These are phyloP conservation scores for Eruca vesicaria DNA, from an alignment of 441 rosid species.

Conservation along the genomic window DNA sequence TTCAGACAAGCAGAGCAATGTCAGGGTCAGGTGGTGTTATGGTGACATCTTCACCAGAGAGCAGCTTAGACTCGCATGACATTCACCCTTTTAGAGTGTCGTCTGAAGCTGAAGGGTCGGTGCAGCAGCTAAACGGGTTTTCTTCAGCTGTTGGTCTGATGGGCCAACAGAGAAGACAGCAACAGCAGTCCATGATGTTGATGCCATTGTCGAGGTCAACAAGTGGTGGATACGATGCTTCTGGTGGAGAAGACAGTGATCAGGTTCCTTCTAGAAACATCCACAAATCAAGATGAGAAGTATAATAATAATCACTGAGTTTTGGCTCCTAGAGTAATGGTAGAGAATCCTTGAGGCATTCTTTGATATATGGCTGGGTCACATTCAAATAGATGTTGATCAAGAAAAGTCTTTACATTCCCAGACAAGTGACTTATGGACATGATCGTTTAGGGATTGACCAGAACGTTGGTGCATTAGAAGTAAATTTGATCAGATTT, in stretches of 20 bases:
- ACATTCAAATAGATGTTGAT: not conserved
- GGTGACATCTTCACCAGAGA: constrained; percentile 91
- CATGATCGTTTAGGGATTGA: too few species aligned
- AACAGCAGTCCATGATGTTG: not conserved
- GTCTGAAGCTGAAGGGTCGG: constrained; percentile 73
- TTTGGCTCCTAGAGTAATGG: too few species aligned
- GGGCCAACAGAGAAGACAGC: constrained; percentile 23
- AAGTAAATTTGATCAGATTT: too few species aligned
- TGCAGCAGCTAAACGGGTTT: constrained; percentile 54
- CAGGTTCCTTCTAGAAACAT: not conserved
- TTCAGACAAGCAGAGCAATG: constrained; percentile 88
- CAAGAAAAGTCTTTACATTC: constrained; percentile 5
- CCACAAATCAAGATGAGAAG: constrained; percentile 43
- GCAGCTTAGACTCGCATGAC: constrained; percentile 93
- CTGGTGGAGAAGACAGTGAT: not conserved
- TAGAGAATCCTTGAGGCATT: constrained; percentile 10
- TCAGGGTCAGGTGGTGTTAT: constrained; percentile 63
- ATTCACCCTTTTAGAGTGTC: constrained; percentile 86
- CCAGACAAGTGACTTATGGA: too few species aligned
- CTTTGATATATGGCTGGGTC: not conserved
- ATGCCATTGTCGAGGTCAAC: not conserved
- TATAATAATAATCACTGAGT: constrained; percentile 30
- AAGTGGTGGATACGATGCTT: not conserved
- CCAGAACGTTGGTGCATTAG: too few species aligned
- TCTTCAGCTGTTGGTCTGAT: constrained; percentile 41